phyloP scores from a whole-genome alignment of 495 filamentous ascomycete species.

The Usnea hakonensis region DNA sequence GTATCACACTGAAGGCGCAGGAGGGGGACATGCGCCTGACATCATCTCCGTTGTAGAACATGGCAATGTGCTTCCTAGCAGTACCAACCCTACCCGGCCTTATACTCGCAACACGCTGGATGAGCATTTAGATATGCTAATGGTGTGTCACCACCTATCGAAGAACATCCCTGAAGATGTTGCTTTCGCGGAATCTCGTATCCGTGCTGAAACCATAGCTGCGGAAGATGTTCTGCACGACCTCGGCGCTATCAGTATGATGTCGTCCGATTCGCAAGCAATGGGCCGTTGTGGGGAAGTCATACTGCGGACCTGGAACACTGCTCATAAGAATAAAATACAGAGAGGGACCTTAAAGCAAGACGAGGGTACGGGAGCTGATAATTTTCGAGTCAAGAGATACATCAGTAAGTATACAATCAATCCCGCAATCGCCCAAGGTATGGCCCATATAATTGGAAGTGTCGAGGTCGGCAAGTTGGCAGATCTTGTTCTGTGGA shows the following conservation, averaged over 20 bases:
- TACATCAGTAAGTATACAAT: conserved; percentile 97
- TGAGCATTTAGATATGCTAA: conserved; percentile 97
- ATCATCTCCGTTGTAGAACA: conserved; percentile 94
- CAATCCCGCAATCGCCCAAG: conserved; percentile 91
- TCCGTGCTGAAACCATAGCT: conserved; percentile 92
- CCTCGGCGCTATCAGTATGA: conserved; percentile 94
- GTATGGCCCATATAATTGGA: conserved; percentile 84
- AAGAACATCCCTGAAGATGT: conserved; percentile 94
- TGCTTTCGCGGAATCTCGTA: conserved; percentile 90
- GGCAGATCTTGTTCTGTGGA: conserved; percentile 88
- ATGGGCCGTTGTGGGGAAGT: conserved; percentile 98
- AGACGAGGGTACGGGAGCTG: conserved; percentile 73
- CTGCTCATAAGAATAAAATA: conserved; percentile 93
- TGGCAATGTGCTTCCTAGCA: conserved; percentile 83
- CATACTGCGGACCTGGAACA: conserved; percentile 92
- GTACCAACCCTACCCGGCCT: conserved; percentile 89
- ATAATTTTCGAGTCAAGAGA: conserved; percentile 89
- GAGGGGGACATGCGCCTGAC: conserved; percentile 92
- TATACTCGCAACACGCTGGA: conserved; percentile 91
- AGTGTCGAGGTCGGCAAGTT: conserved; percentile 85
- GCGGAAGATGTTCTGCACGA: conserved; percentile 97
- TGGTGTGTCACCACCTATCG: conserved; percentile 94
- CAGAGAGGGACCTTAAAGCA: conserved; percentile 72
- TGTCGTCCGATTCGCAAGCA: conserved; percentile 92
- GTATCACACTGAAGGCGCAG: conserved; percentile 96